phyloP scores from a whole-genome alignment of 495 filamentous ascomycete genomes.

The Glutinoglossum americanum region DNA sequence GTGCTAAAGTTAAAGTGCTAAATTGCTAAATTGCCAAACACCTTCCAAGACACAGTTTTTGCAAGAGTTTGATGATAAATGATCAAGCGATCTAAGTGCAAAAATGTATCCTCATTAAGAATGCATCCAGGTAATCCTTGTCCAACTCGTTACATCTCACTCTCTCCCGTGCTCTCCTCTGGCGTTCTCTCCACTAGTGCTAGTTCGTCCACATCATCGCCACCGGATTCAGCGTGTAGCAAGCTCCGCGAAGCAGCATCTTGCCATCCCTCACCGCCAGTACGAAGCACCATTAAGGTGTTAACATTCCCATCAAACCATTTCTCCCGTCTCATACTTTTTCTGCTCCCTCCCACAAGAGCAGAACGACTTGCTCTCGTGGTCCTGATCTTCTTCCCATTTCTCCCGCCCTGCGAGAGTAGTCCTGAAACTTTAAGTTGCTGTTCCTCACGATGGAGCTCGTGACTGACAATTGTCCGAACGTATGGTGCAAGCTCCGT shows the following conservation, averaged over 20 bases:
- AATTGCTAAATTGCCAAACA: background rate
- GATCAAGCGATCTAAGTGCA: too few species aligned
- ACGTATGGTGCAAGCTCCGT: constrained; percentile 73
- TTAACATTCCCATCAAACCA: constrained; percentile 60
- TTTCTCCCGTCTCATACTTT: constrained; percentile 46
- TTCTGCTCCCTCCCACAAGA: constrained; percentile 56
- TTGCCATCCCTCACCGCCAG: constrained; percentile 20
- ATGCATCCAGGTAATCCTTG: background rate
- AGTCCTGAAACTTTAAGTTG: constrained; percentile 39
- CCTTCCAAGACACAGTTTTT: background rate
- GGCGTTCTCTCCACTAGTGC: background rate
- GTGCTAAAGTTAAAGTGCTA: background rate
- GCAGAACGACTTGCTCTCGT: constrained; percentile 68
- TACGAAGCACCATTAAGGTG: constrained; percentile 36
- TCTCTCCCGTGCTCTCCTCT: background rate
- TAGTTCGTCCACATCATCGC: background rate
- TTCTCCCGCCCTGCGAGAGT: constrained; percentile 28
- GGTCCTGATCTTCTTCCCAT: constrained; percentile 42
- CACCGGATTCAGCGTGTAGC: background rate
- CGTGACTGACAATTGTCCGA: constrained; percentile 56
- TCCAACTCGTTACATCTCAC: background rate
- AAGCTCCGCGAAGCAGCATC: background rate
- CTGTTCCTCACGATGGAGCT: constrained; percentile 44
- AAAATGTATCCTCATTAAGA: background rate
- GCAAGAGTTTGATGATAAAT: background rate